Base-by-base conservation (phyloP, 148 eudicot genomes). In the Rhododendron griersonianum region DNA sequence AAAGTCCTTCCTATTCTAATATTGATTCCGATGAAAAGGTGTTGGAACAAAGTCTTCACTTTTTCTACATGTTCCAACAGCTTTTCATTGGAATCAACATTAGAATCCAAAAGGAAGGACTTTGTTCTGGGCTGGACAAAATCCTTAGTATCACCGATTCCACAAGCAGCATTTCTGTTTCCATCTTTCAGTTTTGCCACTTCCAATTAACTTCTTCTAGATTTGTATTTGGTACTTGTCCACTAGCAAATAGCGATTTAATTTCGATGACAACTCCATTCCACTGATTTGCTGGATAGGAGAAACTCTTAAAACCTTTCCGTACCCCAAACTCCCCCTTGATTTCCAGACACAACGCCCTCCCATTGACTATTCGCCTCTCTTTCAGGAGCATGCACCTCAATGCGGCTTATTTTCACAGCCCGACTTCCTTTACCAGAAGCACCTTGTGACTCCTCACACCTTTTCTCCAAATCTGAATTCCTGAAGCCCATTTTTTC, bases 381-480 rank as follows among this genome's bases (percentile, higher is more conserved):
- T 7, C 41, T 85, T 45, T 25, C 81, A 44, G 10, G n/a, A 45
- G 45, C 30, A 78, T 78, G 3, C 53, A 44, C 55, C 33, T 44
- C 30, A 78, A 44, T 21, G 53, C 8, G 16, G 25, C 81, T 44
- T 41, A 13, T 74, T 74, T 39, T 76, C 79, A 1, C 11, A 78
- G 81, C 51, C 18, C 25, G 3, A 28, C n/a, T 39, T 76, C 47
- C 23, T 76, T 75, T 37, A 13, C 4, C 55, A n/a, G 81, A 47
- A 23, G 33, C 53, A 78, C 30, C 16, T 41, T 1, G 8, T 78
- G 33, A 65, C 13, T n/a, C 92, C 86, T 87, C 90, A 35, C 83
- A 77, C 65, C 86, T 89, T 91, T 92, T 81, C 92, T 91, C 81
- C 87, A 53, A 76, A 82, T 88, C 30, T 90, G 90, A 76, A 87